Base-by-base conservation (phyloP, 2,329 filamentous ascomycete genomes). In the Xylaria multiplex region DNA sequence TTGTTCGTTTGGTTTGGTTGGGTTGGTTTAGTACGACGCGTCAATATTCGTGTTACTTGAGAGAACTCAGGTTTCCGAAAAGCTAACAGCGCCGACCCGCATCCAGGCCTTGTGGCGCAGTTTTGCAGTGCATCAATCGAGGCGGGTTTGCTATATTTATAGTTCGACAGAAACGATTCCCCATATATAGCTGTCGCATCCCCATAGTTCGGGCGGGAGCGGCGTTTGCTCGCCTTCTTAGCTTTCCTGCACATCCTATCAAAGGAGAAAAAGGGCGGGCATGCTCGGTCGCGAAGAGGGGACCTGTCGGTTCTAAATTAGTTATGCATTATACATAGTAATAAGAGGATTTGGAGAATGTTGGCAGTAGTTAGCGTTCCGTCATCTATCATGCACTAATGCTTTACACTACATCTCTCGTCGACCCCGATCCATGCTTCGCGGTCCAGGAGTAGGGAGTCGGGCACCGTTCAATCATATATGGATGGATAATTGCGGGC, bases 51-150 rank as follows among this genome's bases (percentile, higher is more conserved):
- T 62, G 37, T 35, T 45, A 4, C 37, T 52, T 45, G 8, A 53
- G 14, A 37, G 19, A 30, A 19, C n/a, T 19, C 4, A 52, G 8
- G 30, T 32, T 30, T 46, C 32, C 49, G 22, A 37, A 32, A 52
- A 53, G 32, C 35, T 45, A 30, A 35, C 43, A 48, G 43, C 32
- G 45, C 57, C 43, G 45, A n/a, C 32, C 54, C 37, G 42, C 45
- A 60, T 50, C 52, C 45, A 24, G n/a, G 37, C 56, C 37, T 37
- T 53, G 52, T 63, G 46, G 45, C 57, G 57, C 52, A 59, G 37
- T 43, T 37, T n/a, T 48, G 30, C 42, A 49, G 45, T 57, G 43
- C 42, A 45, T 59, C 54, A 48, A 61, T 48, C 13, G 16, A 40
- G 56, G 40, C 14, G 24, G 9, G 13, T 59, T 52, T 30, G 35